These are phyloP conservation scores for Neonectria neomacrospora DNA, from an alignment of 2,329 filamentous ascomycete genomes.

Conservation along the genomic window DNA sequence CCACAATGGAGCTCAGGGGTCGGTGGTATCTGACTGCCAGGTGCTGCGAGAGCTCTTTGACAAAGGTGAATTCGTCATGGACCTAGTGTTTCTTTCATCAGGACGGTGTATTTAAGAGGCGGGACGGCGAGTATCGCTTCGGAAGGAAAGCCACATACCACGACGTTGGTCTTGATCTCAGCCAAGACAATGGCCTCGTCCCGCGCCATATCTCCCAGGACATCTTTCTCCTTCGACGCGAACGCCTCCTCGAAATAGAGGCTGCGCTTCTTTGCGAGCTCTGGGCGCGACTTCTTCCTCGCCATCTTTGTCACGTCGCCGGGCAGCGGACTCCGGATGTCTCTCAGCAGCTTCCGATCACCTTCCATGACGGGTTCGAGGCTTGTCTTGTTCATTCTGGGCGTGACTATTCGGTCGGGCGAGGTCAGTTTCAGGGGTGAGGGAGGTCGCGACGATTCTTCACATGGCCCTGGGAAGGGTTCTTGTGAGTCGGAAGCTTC, in stretches of 20 bases:
- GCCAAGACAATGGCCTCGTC: constrained; percentile 69
- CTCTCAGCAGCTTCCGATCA: constrained; percentile 35
- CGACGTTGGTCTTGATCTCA: constrained; percentile 53
- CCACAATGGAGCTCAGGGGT: constrained; percentile 77
- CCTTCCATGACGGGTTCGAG: constrained; percentile 48
- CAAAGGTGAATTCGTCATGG: constrained; percentile 78
- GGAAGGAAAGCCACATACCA: constrained; percentile 27
- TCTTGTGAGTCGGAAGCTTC: not conserved
- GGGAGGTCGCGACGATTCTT: constrained; percentile 5
- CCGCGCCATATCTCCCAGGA: constrained; percentile 58
- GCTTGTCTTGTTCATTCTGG: constrained; percentile 33
- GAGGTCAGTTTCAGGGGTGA: constrained; percentile 19
- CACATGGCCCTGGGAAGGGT: constrained; percentile 7
- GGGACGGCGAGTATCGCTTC: not conserved
- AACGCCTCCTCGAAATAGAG: constrained; percentile 60
- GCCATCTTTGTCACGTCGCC: constrained; percentile 28
- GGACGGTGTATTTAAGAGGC: not conserved
- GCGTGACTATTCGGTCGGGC: constrained; percentile 35
- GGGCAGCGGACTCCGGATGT: constrained; percentile 26
- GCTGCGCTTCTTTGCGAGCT: constrained; percentile 36
- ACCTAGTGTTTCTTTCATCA: constrained; percentile 60
- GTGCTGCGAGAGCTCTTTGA: constrained; percentile 77
- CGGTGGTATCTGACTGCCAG: constrained; percentile 81
- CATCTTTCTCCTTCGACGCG: constrained; percentile 35
- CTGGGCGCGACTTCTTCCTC: constrained; percentile 36